Conservation (phyloP, 345 rosid genomes). For the Erodium maritimum region DNA sequence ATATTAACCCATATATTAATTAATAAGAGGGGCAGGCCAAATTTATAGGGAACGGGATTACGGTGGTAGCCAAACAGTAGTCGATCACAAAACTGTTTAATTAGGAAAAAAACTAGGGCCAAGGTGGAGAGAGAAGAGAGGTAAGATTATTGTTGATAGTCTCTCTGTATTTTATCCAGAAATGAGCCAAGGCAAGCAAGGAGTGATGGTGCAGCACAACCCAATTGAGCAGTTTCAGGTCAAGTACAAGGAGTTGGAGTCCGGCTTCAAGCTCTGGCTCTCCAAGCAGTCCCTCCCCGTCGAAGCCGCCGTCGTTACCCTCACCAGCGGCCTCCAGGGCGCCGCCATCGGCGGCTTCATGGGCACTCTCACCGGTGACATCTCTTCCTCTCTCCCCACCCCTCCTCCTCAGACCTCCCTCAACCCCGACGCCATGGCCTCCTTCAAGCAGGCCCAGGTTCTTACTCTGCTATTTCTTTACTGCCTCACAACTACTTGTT, state of each 20-base stretch:
- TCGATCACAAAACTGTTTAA: too few relatives aligned
- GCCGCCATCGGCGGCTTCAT: constrained; percentile 40
- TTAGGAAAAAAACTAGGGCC: too few relatives aligned
- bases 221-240: constrained; percentile 25
- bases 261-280: constrained; percentile 33
- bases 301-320: constrained; percentile 38
- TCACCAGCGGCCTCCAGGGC: constrained; percentile 33
- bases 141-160: too few relatives aligned
- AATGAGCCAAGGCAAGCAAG: constrained; percentile 23
- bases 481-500: not conserved
- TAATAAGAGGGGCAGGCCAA: too few relatives aligned
- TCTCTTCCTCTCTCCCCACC: constrained; percentile 19
- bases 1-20: too few relatives aligned
- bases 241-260: constrained; percentile 29
- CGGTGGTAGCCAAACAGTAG: too few relatives aligned
- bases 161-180: not conserved
- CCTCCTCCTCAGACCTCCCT: constrained; percentile 23
- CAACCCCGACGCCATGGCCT: constrained; percentile 33
- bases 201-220: constrained; percentile 17
- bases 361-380: constrained; percentile 31
- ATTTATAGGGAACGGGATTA: too few relatives aligned
- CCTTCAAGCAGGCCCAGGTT: constrained; percentile 84
- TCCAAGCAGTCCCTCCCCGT: constrained; percentile 37
- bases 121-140: too few relatives aligned
- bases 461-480: too few relatives aligned